These are phyloP conservation scores for Hyaloscypha hepaticicola DNA, from an alignment of 495 filamentous ascomycete genomes.

Conservation along the genomic window DNA sequence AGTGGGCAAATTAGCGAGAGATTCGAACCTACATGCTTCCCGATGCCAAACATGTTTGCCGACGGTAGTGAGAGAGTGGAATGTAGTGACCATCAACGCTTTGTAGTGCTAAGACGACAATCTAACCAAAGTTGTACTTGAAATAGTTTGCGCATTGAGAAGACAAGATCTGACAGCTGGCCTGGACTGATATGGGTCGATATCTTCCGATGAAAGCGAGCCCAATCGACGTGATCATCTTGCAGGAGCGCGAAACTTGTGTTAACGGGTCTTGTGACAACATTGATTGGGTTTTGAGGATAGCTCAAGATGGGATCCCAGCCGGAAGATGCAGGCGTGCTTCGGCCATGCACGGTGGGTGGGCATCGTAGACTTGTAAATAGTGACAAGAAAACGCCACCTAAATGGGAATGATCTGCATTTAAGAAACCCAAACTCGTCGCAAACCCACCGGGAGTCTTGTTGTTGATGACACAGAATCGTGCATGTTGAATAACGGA, in stretches of 20 bases:
- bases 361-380: slow-evolving; percentile 3
- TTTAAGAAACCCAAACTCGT: background rate
- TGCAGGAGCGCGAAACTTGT: background rate
- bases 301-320: slow-evolving; percentile 1
- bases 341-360: slow-evolving; percentile 21
- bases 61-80: background rate
- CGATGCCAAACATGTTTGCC: background rate
- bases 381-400: background rate
- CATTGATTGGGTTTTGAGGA: slow-evolving; percentile 10
- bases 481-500: background rate
- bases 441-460: background rate
- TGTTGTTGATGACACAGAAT: background rate
- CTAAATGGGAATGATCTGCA: background rate
- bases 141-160: background rate
- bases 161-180: background rate
- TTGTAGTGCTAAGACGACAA: background rate
- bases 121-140: background rate
- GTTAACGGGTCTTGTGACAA: slow-evolving; percentile 21
- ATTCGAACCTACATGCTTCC: background rate
- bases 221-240: slow-evolving; percentile 4
- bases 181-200: background rate
- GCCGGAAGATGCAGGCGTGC: slow-evolving; percentile 15
- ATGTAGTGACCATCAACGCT: background rate
- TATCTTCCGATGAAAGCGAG: slow-evolving; percentile 11
- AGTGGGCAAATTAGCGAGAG: background rate